A percentile compares a stretch with the other conserved stretches of the same genome.
These are phyloP conservation scores for Bothia castanella DNA, from an alignment of 1,284 basidiomycete genomes.

Conservation along the genomic window DNA sequence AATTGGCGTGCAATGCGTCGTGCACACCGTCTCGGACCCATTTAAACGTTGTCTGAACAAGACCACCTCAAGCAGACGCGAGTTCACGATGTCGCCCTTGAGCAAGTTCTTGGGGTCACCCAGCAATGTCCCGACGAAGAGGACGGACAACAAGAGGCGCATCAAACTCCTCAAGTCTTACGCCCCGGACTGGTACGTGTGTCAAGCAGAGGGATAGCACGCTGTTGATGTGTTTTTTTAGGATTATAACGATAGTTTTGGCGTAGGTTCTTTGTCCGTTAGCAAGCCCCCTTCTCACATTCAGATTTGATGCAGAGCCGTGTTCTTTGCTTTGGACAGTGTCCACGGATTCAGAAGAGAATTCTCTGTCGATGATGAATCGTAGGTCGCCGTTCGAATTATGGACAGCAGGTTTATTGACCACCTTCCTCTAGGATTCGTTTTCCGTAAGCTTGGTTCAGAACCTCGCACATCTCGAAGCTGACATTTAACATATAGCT, in stretches of 20 bases:
- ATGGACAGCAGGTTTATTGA: background rate
- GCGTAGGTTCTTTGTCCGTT: slow-evolving; percentile 48
- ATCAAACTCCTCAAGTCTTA: slow-evolving; percentile 56
- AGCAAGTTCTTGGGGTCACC: slow-evolving; percentile 5
- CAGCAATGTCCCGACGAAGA: slow-evolving; percentile 14
- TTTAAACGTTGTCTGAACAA: background rate
- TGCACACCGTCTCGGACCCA: background rate
- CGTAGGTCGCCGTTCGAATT: slow-evolving; percentile 41
- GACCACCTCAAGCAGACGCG: background rate
- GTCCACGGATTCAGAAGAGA: slow-evolving; percentile 79
- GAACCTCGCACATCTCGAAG: slow-evolving; percentile 11
- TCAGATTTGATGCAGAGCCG: slow-evolving; percentile 41
- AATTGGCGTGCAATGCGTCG: background rate
- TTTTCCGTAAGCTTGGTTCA: slow-evolving; percentile 48
- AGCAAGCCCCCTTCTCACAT: background rate
- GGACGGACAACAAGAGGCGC: slow-evolving; percentile 35
- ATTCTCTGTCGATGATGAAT: slow-evolving; percentile 80
- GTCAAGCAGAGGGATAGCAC: slow-evolving; percentile 2
- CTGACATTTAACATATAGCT: slow-evolving; percentile 51
- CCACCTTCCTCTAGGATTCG: slow-evolving; percentile 36
- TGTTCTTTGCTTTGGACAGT: slow-evolving; percentile 67
- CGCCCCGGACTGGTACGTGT: slow-evolving; percentile 65
- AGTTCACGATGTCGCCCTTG: slow-evolving; percentile 18
- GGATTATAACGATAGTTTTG: slow-evolving; percentile 66
- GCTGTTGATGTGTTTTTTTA: slow-evolving; percentile 24